Percentiles rank a stretch among this genome's conserved stretches.
phyloP scores from a whole-genome alignment of 371 early-diverging fungal genomes.

The Mortierella sp. region DNA sequence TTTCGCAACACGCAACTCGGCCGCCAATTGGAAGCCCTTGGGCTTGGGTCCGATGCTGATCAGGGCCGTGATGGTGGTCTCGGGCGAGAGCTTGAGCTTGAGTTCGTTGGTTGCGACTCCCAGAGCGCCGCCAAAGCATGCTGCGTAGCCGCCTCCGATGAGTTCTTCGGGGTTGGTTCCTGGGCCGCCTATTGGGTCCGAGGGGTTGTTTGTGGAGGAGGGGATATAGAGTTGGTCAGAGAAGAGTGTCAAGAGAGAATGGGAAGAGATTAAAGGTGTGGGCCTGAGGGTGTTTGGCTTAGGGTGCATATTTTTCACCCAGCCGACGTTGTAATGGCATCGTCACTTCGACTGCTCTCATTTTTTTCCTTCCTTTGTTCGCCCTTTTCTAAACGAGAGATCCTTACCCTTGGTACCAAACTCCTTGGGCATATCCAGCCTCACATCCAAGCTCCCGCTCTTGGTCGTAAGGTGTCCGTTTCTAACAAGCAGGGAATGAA shows the following conservation, averaged over 20 bases:
- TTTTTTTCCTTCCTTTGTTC: not conserved
- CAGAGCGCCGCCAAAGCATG: constrained; percentile 67
- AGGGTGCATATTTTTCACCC: no score
- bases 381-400: not conserved
- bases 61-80: constrained; percentile 38
- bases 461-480: constrained; percentile 63
- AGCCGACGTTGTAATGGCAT: not conserved
- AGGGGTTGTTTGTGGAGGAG: not conserved
- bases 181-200: constrained; percentile 57
- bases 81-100: constrained; percentile 45
- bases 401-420: constrained; percentile 52
- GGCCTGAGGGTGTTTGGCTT: no score
- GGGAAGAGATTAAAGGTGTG: not conserved
- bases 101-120: constrained; percentile 58
- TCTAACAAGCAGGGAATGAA: constrained; percentile 20
- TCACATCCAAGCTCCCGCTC: constrained; percentile 59
- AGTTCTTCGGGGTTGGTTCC: constrained; percentile 71
- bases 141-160: constrained; percentile 63
- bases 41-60: constrained; percentile 54
- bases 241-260: not conserved
- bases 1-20: constrained; percentile 43
- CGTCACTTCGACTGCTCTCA: not conserved
- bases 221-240: not conserved
- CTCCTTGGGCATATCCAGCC: constrained; percentile 66
- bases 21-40: constrained; percentile 55